Conservation (phyloP, 345 rosid genomes). For the Tarenaya hassleriana region DNA sequence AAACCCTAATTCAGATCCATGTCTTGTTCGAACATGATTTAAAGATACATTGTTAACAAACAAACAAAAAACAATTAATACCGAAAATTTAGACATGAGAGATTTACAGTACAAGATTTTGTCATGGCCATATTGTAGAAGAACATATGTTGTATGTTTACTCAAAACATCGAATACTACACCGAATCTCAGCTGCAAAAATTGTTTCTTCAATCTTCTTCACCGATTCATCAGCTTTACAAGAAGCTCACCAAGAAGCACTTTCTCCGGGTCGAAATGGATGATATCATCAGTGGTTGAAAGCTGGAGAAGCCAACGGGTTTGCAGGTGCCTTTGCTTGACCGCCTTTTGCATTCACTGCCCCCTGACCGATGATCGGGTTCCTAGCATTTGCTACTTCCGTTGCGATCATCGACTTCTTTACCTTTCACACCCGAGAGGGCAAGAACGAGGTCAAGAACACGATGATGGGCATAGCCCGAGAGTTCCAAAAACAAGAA, state of each 20-base stretch:
- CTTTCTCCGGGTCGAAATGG: constrained; percentile 3
- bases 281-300: constrained; percentile 33
- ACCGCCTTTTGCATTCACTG: constrained; percentile 51
- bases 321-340: constrained; percentile 54
- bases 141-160: no score
- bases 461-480: neutral
- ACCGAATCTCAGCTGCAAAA: no score
- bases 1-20: no score
- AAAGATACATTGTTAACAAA: no score
- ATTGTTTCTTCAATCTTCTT: no score
- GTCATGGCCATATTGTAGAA: no score
- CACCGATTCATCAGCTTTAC: no score
- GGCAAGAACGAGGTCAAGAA: constrained; percentile 10
- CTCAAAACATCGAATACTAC: no score
- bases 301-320: constrained; percentile 46
- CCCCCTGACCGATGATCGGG: constrained; percentile 42
- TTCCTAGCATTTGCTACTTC: constrained; percentile 52
- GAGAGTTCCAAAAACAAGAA: neutral
- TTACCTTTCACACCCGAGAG: constrained; percentile 44
- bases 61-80: no score
- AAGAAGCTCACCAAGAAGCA: constrained; percentile 14
- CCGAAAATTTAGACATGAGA: no score
- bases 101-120: no score
- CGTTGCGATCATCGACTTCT: constrained; percentile 48
- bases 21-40: no score